Evolutionary conservation across 1,284 basidiomycete species (phyloP).

Genomic region (Xerocomus nothofagi): DNA sequence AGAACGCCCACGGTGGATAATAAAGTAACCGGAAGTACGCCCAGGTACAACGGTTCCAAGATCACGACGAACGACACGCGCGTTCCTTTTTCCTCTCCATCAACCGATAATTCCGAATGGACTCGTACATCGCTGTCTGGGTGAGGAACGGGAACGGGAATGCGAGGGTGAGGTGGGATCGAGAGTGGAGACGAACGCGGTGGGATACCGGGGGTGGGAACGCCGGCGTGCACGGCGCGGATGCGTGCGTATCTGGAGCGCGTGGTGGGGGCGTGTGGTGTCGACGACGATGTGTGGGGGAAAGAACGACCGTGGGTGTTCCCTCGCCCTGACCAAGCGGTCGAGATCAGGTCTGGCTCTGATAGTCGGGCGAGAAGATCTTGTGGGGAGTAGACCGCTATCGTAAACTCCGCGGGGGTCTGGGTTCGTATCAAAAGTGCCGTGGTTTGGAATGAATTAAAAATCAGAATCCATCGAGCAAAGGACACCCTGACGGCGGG

Average conservation of each 20-base stretch:
- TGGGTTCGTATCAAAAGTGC: constrained; percentile 30
- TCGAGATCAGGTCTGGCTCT: constrained; percentile 7
- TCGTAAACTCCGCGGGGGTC: constrained; percentile 44
- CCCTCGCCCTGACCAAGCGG: not conserved
- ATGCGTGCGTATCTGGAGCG: constrained; percentile 55
- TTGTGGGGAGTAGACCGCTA: constrained; percentile 40
- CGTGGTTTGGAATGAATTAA: too few relatives aligned
- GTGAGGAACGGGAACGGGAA: not conserved
- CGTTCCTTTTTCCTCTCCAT: constrained; percentile 1
- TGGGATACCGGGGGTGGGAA: constrained; percentile 41
- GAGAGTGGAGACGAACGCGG: not conserved
- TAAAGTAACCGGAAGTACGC: constrained; percentile 57
- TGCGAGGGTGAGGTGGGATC: not conserved
- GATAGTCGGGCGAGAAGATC: constrained; percentile 20
- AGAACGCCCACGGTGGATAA: constrained; percentile 45
- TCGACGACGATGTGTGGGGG: constrained; percentile 2
- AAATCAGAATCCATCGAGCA: too few relatives aligned
- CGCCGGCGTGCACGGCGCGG: constrained; percentile 49
- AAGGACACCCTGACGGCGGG: too few relatives aligned
- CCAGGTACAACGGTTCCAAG: constrained; percentile 59
- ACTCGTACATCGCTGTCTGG: not conserved
- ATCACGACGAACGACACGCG: constrained; percentile 51
- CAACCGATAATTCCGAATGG: not conserved
- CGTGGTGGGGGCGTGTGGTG: constrained; percentile 27
- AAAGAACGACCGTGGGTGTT: constrained; percentile 5